A percentile compares a stretch with the other conserved stretches of the same genome.
phyloP scores from a whole-genome alignment of 768 basidiomycete genomes.

The Xerocomellus amylosporus region DNA sequence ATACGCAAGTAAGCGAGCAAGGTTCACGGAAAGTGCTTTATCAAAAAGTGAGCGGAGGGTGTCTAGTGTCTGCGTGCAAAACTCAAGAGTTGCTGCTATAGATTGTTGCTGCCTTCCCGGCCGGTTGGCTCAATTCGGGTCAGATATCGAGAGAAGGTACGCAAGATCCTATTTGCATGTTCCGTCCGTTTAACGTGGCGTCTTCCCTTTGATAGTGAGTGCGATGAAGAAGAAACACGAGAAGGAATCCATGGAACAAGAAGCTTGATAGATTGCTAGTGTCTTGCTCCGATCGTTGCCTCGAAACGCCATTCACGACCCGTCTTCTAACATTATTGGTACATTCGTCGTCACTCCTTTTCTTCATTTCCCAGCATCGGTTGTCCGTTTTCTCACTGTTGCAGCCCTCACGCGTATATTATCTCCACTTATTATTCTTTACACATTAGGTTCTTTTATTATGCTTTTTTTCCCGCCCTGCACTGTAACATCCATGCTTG shows the following conservation, averaged over 20 bases:
- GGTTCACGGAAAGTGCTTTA: slow-evolving; percentile 77
- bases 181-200: not conserved
- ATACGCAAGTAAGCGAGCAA: slow-evolving; percentile 76
- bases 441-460: slow-evolving; percentile 18
- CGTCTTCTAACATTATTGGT: slow-evolving; percentile 21
- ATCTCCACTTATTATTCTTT: slow-evolving; percentile 12
- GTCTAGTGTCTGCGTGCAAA: not conserved
- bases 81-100: slow-evolving; percentile 20
- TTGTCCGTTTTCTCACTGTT: not conserved
- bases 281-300: not conserved
- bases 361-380: not conserved
- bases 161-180: slow-evolving; percentile 18
- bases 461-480: not conserved
- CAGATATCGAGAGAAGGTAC: slow-evolving; percentile 84
- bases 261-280: slow-evolving; percentile 26
- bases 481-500: slow-evolving; percentile 3
- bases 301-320: not conserved
- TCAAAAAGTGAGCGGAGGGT: slow-evolving; percentile 52
- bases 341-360: slow-evolving; percentile 1
- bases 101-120: slow-evolving; percentile 80
- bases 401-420: slow-evolving; percentile 12
- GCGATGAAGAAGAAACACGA: slow-evolving; percentile 82
- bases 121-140: slow-evolving; percentile 83
- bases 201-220: slow-evolving; percentile 50
- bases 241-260: slow-evolving; percentile 66